Base-by-base conservation (phyloP, 2,329 filamentous ascomycete species). In the Ascochyta lentis region DNA sequence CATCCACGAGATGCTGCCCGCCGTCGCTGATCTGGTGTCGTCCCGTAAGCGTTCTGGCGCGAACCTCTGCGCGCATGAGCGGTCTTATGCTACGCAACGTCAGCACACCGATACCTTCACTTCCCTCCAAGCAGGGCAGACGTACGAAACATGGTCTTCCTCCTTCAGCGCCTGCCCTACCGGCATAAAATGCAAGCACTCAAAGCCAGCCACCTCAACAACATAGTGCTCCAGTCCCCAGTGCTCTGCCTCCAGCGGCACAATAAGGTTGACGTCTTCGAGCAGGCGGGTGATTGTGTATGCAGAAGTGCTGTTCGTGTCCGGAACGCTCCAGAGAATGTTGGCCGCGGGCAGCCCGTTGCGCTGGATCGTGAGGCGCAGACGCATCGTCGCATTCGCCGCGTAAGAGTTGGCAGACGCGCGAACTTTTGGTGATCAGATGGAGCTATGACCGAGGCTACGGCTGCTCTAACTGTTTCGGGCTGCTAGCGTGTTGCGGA, bases 151-250 rank as follows among this genome's bases (percentile, higher is more conserved):
- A 73, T 93, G 86, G 67, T 97, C 93, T 50, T 95, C 92, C 47
- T 94, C 88, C 64, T 90, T 89, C 54, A 96, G 79, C 9, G 95
- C 80, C 40, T 83, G 83, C 13, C 81, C 80, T 6, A 96, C 83
- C 19, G 84, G 81, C 71, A 91, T 89, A 67, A 91, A 98, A 77
- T 97, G 94, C 53, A 97, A 77, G 66, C 91, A 95, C 76, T 98
- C 94, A 63, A 91, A 97, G 41, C 84, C 86, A 16, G 76, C 79
- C 3, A 96, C 82, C 75, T 96, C 90, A 27, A 96, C 91, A 8
- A 85, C 85, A 74, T 98, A 98, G 72, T 97, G 91, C 68, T 97
- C 93, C 3, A 96, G 78, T 0, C 91, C 92, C 91, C 92, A 96
- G 56, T 92, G 82, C 37, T 83, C 82, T 53, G 88, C 87, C 77